phyloP scores from a whole-genome alignment of 73 alveolate genomes.

The Symbiodinium natans region DNA sequence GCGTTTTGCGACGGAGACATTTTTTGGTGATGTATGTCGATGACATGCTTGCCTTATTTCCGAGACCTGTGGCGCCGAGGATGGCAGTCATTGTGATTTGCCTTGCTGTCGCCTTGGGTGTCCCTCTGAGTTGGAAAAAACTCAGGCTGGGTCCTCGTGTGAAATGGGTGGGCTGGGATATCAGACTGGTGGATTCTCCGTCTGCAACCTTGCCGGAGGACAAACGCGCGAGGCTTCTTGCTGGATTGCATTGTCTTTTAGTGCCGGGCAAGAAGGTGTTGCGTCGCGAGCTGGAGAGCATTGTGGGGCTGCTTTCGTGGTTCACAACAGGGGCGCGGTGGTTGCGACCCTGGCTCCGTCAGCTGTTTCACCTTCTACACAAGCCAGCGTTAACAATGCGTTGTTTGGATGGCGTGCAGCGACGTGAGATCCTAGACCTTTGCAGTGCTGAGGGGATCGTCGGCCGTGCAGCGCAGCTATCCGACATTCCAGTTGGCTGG shows the following conservation, averaged over 20 bases:
- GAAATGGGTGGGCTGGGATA: conserved; percentile 28
- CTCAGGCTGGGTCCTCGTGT: not conserved
- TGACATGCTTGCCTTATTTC: not conserved
- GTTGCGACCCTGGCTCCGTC: not conserved
- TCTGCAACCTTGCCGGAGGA: not conserved
- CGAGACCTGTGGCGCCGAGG: not conserved
- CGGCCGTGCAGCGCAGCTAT: not conserved
- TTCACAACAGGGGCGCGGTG: conserved; percentile 10
- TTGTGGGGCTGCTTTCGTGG: conserved; percentile 10
- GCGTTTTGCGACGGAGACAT: not conserved
- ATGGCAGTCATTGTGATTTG: not conserved
- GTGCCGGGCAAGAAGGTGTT: not conserved
- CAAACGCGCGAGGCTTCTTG: not conserved
- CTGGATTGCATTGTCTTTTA: not conserved
- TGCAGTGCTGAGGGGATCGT: not conserved
- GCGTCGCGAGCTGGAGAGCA: not conserved
- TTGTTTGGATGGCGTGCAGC: not conserved
- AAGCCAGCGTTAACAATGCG: not conserved
- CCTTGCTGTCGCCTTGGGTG: not conserved
- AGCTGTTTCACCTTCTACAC: not conserved
- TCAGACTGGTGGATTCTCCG: not conserved
- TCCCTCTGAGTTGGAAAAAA: conserved; percentile 4
- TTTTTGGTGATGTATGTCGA: conserved; percentile 4
- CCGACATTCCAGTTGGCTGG: conserved; percentile 16
- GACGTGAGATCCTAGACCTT: not conserved